Evolutionary conservation across 371 early-diverging fungal species (phyloP), one percentile per base, ranked within the genome.

Genomic region (Zopfochytrium polystomum): DNA sequence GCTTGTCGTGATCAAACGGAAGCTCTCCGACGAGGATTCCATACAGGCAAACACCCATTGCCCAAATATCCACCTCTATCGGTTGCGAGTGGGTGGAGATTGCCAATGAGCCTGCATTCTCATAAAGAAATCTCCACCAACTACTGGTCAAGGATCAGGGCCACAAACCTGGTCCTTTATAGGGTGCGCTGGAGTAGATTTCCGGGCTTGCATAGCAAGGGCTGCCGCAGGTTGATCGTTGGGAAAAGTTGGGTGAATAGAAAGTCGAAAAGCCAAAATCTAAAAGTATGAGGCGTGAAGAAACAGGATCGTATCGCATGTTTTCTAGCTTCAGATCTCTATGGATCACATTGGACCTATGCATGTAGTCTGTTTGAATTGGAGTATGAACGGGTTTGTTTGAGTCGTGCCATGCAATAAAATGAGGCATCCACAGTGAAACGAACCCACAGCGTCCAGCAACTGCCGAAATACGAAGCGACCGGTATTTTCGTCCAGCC

Each of bases 311-410:
- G 44, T 92, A 75, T 32, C 94, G 70, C 38, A 96, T 87, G 69
- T 96, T 96, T 72, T 96, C 96, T 55, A 94, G 87, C 79, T 96
- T 95, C 56, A 96, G 72, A 72, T 95, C 94, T 64, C 90, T 63
- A 65, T 74, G 75, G 33, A 71, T 65, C 3, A 71, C 68, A 52
- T 68, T 29, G 57, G 67, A 63, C 26, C 58, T 45, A 48, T 74
- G 75, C 4, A 58, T 32, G 43, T 67, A 74, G 18, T 62, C 71
- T 70, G 45, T 29, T 2, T 0, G 27, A 23, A 23, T n/a, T n/a
- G n/a, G n/a, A n/a, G n/a, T n/a, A n/a, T n/a, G n/a, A n/a, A n/a
- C n/a, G n/a, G n/a, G n/a, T n/a, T n/a, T n/a, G n/a, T n/a, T n/a
- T n/a, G n/a, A n/a, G n/a, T n/a, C n/a, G n/a, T n/a, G n/a, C n/a